phyloP scores from a whole-genome alignment of 2,329 filamentous ascomycete genomes.

The Fusarium mundagurra region DNA sequence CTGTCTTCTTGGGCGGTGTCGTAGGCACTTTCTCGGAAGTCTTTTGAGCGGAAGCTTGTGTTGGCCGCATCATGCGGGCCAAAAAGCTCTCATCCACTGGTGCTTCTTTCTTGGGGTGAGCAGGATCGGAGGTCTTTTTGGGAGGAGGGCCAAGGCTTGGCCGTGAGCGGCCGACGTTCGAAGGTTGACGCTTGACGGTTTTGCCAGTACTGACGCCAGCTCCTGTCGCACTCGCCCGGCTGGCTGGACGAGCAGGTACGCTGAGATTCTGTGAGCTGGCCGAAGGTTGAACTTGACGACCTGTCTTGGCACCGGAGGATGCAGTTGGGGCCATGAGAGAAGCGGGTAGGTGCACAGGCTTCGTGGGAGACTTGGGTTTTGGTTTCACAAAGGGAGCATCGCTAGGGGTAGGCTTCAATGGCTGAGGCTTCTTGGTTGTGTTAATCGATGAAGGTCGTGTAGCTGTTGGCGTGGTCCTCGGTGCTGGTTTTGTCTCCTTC shows the following conservation, averaged over 20 bases:
- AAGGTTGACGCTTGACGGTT: constrained; percentile 56
- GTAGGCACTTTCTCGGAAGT: constrained; percentile 67
- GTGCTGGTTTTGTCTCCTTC: constrained; percentile 47
- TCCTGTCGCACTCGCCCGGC: constrained; percentile 54
- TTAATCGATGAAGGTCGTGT: constrained; percentile 48
- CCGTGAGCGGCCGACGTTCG: constrained; percentile 55
- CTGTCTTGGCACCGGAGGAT: constrained; percentile 70
- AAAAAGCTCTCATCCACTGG: constrained; percentile 76
- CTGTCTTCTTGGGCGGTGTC: constrained; percentile 59
- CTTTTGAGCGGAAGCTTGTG: constrained; percentile 74
- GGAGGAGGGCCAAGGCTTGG: constrained; percentile 68
- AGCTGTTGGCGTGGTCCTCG: constrained; percentile 34
- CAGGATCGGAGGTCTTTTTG: constrained; percentile 54
- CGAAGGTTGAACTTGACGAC: constrained; percentile 44
- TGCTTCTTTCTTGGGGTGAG: constrained; percentile 59
- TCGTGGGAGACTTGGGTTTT: constrained; percentile 74
- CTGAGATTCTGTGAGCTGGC: constrained; percentile 48
- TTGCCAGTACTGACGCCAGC: constrained; percentile 39
- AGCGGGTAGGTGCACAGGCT: constrained; percentile 72
- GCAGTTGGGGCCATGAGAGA: constrained; percentile 76
- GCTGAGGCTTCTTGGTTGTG: constrained; percentile 55
- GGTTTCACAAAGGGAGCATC: constrained; percentile 63
- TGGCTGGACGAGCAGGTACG: constrained; percentile 54
- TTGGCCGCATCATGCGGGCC: constrained; percentile 85
- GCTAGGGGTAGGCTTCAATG: constrained; percentile 53